Base-by-base conservation (phyloP, 2,329 filamentous ascomycete genomes). In the Corniculantispora saksenae region DNA sequence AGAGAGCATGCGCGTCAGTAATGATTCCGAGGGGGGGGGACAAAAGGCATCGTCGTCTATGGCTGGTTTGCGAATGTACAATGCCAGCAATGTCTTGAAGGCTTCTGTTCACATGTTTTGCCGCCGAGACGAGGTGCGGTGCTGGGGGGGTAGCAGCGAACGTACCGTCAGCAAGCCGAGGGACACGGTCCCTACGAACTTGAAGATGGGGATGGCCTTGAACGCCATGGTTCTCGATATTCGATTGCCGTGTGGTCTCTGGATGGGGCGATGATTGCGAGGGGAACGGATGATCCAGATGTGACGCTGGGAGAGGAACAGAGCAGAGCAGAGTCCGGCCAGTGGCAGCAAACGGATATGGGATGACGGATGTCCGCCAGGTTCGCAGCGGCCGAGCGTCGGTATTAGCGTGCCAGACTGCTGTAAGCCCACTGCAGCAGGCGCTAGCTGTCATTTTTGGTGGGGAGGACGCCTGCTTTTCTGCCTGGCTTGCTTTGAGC, bases 161-260 rank as follows among this genome's bases (percentile, higher is more conserved):
- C 90, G 73, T 86, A 97, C 93, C 66, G 93, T 97, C 77, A 97
- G 81, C 65, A 97, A 85, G 68, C 94, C 94, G 65, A 97, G 85
- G 72, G 91, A 94, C 70, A 97, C 87, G 60, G 93, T 96, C 74
- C 94, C 94, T 70, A 97, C 91, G 77, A 97, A 97, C 82, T 98
- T 97, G 81, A 91, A 88, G 77, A 91, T 81, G 64, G 92, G 89
- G 74, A 97, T 83, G 74, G 88, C 87, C 72, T 84, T 88, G 72
- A 85, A 87, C 71, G 87, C 83, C 86, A 93, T 91, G 78, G 75
- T 70, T 67, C 15, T 35, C 29, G 23, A 27, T 13, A 12, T 57
- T 25, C 45, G 23, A 7, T 12, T 12, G 21, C 27, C n/a, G n/a
- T 38, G 19, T 5, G 5, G 45, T 61, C 56, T 23, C 40, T 59